Percentiles rank a stretch among this genome's conserved stretches.
Conservation (phyloP, 2,329 filamentous ascomycete genomes). For the Ophiostoma sp. region DNA sequence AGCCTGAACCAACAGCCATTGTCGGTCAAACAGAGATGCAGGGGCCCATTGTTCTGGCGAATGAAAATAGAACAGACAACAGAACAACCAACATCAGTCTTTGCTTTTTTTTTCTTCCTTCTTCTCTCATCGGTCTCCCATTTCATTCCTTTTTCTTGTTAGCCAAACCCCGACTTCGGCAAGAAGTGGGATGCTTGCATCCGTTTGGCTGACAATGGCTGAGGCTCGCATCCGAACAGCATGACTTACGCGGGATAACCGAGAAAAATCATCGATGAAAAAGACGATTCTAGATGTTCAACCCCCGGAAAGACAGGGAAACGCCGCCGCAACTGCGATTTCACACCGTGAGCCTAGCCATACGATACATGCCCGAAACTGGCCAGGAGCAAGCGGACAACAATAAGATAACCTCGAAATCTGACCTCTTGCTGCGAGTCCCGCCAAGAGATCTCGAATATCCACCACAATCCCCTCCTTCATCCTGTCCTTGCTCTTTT, state of each 20-base stretch:
- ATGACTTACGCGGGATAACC: not conserved
- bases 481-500: not conserved
- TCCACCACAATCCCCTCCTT: not conserved
- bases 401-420: not conserved
- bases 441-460: constrained; percentile 1
- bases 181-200: not conserved
- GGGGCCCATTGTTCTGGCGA: not conserved
- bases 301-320: not conserved
- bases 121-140: not conserved
- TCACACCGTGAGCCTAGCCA: not conserved
- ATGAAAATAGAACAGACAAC: not conserved
- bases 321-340: not conserved
- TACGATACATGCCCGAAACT: not conserved
- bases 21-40: not conserved
- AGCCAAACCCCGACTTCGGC: not conserved
- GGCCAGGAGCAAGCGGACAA: not conserved
- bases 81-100: not conserved
- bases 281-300: not conserved
- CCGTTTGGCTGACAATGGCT: not conserved
- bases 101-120: constrained; percentile 4
- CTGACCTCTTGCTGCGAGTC: not conserved
- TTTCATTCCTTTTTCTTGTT: not conserved
- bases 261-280: not conserved
- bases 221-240: not conserved
- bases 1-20: not conserved